Base-by-base conservation (phyloP, 176 grass and related monocot species). In the Aegilops tauschii region DNA sequence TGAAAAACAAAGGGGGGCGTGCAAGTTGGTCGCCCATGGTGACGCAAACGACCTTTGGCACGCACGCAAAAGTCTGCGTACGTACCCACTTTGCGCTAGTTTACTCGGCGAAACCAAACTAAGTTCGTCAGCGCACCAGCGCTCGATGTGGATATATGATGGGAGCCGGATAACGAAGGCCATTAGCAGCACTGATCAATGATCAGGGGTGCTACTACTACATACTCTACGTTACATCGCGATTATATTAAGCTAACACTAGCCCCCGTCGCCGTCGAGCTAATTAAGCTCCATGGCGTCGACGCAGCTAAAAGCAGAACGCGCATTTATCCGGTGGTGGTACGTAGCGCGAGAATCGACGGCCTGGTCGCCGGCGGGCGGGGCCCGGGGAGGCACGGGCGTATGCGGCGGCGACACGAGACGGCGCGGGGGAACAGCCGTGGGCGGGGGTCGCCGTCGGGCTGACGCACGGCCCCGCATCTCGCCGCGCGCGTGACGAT, bases 111-210 rank as follows among this genome's bases (percentile, higher is more conserved):
- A 82, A 65, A 65, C 65, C 65, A 59, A 85, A 90, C 80, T 80
- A 84, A 75, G 92, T 71, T 93, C 74, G 78, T 86, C 63, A 90
- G 69, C 50, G 52, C 94, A 93, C 89, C 86, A 93, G 80, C 80
- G 9, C 3, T 10, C 74, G 83, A 88, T 81, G 92, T 84, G 87
- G 89, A 76, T 34, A 50, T 81, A 81, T 87, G 83, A 80, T 62
- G 61, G 35, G 0, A 14, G 70, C n/a, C 13, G 87, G 87, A 86
- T 77, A 77, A 73, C 30, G 42, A 85, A 85, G 77, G 77, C 77
- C 91, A 85, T 74, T 85, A 89, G 42, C 68, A 3, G 81, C 52
- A 77, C 39, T 9, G 9, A 71, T 76, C 47, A 79, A 69, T 40
- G 81, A 79, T 69, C 21, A 17, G 9, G 13, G 27, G 54, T 21